phyloP scores from a whole-genome alignment of 495 filamentous ascomycete species.

The Acidomyces sp. region DNA sequence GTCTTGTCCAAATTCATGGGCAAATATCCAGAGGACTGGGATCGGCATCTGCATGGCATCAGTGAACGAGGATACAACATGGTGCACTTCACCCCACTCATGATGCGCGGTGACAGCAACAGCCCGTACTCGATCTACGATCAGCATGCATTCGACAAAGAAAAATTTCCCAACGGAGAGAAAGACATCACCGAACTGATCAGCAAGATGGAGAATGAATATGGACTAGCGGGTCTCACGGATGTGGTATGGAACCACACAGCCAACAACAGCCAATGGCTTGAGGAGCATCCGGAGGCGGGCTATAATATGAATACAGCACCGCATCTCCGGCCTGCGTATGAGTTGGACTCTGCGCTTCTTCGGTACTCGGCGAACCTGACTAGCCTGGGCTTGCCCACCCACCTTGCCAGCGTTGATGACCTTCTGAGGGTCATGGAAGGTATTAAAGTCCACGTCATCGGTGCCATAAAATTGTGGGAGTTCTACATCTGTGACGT shows the following conservation, averaged over 20 bases:
- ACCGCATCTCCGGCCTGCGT: slow-evolving; percentile 80
- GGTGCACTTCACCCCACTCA: slow-evolving; percentile 94
- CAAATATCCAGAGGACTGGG: slow-evolving; percentile 74
- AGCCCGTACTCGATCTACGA: slow-evolving; percentile 96
- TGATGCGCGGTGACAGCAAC: slow-evolving; percentile 76
- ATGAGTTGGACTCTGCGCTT: slow-evolving; percentile 74
- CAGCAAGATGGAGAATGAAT: slow-evolving; percentile 66
- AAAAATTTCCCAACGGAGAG: slow-evolving; percentile 74
- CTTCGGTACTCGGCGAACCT: slow-evolving; percentile 64
- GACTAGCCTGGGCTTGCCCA: slow-evolving; percentile 53
- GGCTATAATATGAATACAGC: slow-evolving; percentile 91
- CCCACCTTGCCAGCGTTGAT: slow-evolving; percentile 51
- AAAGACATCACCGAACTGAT: slow-evolving; percentile 66
- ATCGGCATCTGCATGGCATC: slow-evolving; percentile 76
- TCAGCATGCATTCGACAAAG: slow-evolving; percentile 74
- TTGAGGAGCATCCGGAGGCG: slow-evolving; percentile 86
- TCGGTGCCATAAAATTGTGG: slow-evolving; percentile 70
- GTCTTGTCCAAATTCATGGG: slow-evolving; percentile 97
- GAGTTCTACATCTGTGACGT: slow-evolving; percentile 83
- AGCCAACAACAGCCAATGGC: slow-evolving; percentile 87
- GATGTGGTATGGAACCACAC: slow-evolving; percentile 99
- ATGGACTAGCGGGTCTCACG: slow-evolving; percentile 75
- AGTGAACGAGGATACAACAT: slow-evolving; percentile 89
- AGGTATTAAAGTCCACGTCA: slow-evolving; percentile 63
- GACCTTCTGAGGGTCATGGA: slow-evolving; percentile 80